Conservation (phyloP, 2,329 filamentous ascomycete genomes). For the Cladosporium sp. region DNA sequence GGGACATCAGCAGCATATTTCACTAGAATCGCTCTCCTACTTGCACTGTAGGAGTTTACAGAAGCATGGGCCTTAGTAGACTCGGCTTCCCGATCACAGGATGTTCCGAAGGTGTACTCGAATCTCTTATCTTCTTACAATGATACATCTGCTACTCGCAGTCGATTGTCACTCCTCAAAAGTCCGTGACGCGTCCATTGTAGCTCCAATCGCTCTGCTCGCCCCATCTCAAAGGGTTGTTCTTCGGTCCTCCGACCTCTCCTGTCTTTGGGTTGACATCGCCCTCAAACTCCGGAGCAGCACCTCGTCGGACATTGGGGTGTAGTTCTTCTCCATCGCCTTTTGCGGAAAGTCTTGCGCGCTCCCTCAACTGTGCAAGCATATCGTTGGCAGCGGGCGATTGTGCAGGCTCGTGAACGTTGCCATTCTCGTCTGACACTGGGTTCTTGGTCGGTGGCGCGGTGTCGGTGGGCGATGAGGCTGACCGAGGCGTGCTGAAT, state of each 20-base stretch:
- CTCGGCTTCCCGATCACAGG: too few relatives aligned
- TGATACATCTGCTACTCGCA: too few relatives aligned
- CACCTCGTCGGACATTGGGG: conserved; percentile 68
- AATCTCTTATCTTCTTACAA: too few relatives aligned
- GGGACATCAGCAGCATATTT: too few relatives aligned
- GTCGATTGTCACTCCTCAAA: conserved; percentile 44
- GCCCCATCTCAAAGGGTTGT: conserved; percentile 89
- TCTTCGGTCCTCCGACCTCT: conserved; percentile 95
- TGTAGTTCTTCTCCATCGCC: conserved; percentile 62
- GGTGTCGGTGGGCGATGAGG: conserved; percentile 34
- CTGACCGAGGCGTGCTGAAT: conserved; percentile 60
- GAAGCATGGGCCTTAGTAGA: too few relatives aligned
- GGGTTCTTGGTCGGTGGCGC: conserved; percentile 17
- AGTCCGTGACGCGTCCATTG: conserved; percentile 92
- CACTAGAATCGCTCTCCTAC: too few relatives aligned
- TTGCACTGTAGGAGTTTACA: too few relatives aligned
- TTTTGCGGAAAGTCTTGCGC: conserved; percentile 47
- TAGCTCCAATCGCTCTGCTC: conserved; percentile 78
- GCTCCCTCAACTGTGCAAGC: conserved; percentile 26
- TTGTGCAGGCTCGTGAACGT: conserved; percentile 3
- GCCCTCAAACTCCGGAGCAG: conserved; percentile 86
- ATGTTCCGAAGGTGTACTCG: too few relatives aligned
- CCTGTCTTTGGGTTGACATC: conserved; percentile 90
- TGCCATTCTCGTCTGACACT: conserved; percentile 3
- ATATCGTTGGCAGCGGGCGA: conserved; percentile 23